A percentile compares a stretch with the other conserved stretches of the same genome.
Evolutionary conservation across 2,329 filamentous ascomycete species (phyloP).

Genomic region (Aspergillus thermomutatus): DNA sequence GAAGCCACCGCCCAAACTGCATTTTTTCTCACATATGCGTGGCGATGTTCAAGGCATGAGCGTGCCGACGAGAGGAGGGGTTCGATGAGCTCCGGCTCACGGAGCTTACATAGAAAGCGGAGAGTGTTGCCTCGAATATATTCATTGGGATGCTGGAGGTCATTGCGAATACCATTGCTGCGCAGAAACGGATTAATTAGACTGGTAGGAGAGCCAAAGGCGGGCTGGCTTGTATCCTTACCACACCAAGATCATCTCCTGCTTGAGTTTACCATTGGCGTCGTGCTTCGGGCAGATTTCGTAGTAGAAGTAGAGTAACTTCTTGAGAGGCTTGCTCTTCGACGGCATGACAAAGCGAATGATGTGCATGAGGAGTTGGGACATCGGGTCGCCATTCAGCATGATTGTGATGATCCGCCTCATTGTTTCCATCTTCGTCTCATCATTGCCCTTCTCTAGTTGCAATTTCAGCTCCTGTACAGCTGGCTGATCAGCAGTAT

Average conservation of each 20-base stretch:
- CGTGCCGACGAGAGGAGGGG: conserved; percentile 89
- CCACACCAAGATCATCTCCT: conserved; percentile 99
- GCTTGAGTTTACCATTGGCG: conserved; percentile 87
- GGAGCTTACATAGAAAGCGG: conserved; percentile 93
- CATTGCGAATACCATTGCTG: conserved; percentile 97
- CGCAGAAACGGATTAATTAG: conserved; percentile 12
- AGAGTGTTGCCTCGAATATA: conserved; percentile 98
- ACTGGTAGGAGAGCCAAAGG: conserved; percentile 3
- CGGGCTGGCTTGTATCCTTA: conserved; percentile 44
- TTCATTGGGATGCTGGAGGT: conserved; percentile 95
- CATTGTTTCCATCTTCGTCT: conserved; percentile 92
- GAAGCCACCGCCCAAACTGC: conserved; percentile 92
- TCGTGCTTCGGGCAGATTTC: conserved; percentile 98
- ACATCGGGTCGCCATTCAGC: conserved; percentile 97
- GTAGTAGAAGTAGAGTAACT: conserved; percentile 98
- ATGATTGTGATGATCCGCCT: conserved; percentile 94
- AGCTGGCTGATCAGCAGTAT: conserved; percentile 85
- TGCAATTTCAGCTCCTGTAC: conserved; percentile 88
- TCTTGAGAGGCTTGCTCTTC: conserved; percentile 94
- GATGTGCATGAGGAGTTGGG: conserved; percentile 96
- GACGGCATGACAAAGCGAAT: conserved; percentile 99
- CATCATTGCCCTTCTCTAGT: conserved; percentile 90
- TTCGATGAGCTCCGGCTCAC: conserved; percentile 93
- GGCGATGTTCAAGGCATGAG: conserved; percentile 89
- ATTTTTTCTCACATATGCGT: conserved; percentile 97